Evolutionary conservation across 805 yeast species (phyloP), one percentile per base, ranked within the genome.

Genomic region (Candida hungchunana): DNA sequence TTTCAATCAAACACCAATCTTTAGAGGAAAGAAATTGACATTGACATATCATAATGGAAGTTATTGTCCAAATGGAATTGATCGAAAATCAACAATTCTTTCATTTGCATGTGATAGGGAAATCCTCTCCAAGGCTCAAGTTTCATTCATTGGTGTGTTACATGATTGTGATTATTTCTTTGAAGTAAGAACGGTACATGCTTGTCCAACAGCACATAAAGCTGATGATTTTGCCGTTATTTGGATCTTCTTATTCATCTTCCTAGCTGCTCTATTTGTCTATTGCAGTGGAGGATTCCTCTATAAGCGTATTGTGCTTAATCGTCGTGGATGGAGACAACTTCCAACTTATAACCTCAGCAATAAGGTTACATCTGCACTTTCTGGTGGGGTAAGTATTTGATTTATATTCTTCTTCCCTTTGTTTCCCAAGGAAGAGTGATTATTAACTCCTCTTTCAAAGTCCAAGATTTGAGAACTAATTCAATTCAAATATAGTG

Each of bases 91-190:
- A 3, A 73, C 94, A 1, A 57, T 84, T 4, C 54, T 87, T 31
- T 71, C 84, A 16, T 83, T 87, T 46, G 71, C 79, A 11, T 87
- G 96, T 59, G 95, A 86, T 58, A 69, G 84, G 42, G 90, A 82
- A 33, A 74, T 82, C 51, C 58, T 73, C 54, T 60, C 74, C 6
- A 74, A 74, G 42, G 93, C 89, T 0, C 66, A 75, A 23, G 64
- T 86, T 1, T 71, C 83, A 13, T 86, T 70, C 55, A 71, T 87
- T 21, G 93, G 93, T 2, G 76, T 77, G 6, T 52, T 75, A 27
- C 74, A 85, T 55, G 84, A 87, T 43, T 87, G 96, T 59, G 76
- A 81, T 24, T 87, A 84, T 57, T 74, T 81, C 52, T 87, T 87
- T 56, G 96, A 87, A 53, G 87, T 86, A 21, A 63, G 87, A 46